Base-by-base conservation (phyloP, 2,329 filamentous ascomycete genomes). In the Arthrobotrys megalospora region DNA sequence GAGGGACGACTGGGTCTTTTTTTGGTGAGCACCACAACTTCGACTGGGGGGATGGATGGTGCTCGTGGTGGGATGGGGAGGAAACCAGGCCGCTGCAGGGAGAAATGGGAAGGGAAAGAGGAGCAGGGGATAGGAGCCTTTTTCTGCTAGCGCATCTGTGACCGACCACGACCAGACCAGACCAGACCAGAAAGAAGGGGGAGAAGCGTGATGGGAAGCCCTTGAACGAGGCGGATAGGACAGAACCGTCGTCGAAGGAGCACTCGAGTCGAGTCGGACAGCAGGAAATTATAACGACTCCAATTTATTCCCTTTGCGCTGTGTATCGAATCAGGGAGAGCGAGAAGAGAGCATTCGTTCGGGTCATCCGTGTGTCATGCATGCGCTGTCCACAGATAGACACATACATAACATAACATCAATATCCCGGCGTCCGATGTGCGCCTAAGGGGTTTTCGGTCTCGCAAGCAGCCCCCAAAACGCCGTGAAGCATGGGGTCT, bases 1-100 rank as follows among this genome's bases (percentile, higher is more conserved):
- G 72, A 76, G 72, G 72, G 72, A 76, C 63, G 72, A 76, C 72
- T 68, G 65, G 64, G 64, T 64, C 65, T 55, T 76, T 69, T 76
- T 76, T 76, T 60, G 65, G 72, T 76, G 72, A 67, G 55, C 32
- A 58, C 64, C 64, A 76, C 72, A 64, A 65, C 65, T 70, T 76
- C 43, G 72, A 69, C 72, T 69, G 72, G 72, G 70, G 70, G 52
- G 71, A 28, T 28, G 24, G 43, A 55, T 41, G 32, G 64, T 68
- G 71, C 71, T 76, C 71, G 71, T 76, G 71, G 71, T 76, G 71
- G 71, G 69, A 73, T 60, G 63, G 71, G 71, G 45, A 67, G 47
- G 41, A 53, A 58, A 69, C 72, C 72, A 69, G 72, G 72, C 65
- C 65, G 65, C 65, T 69, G 72, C 64, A 70, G 64, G 65, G 72